A percentile compares a stretch with the other conserved stretches of the same genome.
Conservation (phyloP, 805 yeast genomes). For the Torulaspora maleeae region DNA sequence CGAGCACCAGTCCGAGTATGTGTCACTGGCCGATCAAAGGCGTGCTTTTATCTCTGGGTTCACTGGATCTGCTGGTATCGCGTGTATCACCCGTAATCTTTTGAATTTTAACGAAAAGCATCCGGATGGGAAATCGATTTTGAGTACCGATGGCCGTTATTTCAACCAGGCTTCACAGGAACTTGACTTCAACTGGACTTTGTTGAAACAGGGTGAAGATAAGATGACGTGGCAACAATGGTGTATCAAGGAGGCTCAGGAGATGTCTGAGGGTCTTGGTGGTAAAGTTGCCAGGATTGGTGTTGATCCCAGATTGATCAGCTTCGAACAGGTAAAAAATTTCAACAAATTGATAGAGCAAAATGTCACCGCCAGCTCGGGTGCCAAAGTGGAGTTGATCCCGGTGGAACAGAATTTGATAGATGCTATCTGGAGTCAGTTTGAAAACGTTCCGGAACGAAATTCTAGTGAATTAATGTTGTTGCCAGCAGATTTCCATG, state of each 20-base stretch:
- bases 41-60: constrained; percentile 81
- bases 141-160: constrained; percentile 93
- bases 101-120: constrained; percentile 38
- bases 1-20: constrained; percentile 90
- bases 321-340: constrained; percentile 37
- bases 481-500: constrained; percentile 54
- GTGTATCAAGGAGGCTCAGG: constrained; percentile 53
- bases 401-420: constrained; percentile 62
- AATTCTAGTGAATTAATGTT: constrained; percentile 46
- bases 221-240: constrained; percentile 77
- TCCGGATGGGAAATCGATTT: constrained; percentile 62
- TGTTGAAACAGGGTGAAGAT: constrained; percentile 78
- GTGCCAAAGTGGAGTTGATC: constrained; percentile 42
- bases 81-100: constrained; percentile 60
- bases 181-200: constrained; percentile 70
- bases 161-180: constrained; percentile 86
- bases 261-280: constrained; percentile 40
- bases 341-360: constrained; percentile 32
- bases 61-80: constrained; percentile 91
- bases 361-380: constrained; percentile 24
- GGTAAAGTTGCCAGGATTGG: constrained; percentile 54
- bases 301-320: constrained; percentile 74
- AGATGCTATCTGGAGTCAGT: constrained; percentile 66
- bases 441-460: constrained; percentile 60
- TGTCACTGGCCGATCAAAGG: constrained; percentile 74